phyloP scores from a whole-genome alignment of 1,139 yeast species.

The Pichia kudriavzevii region DNA sequence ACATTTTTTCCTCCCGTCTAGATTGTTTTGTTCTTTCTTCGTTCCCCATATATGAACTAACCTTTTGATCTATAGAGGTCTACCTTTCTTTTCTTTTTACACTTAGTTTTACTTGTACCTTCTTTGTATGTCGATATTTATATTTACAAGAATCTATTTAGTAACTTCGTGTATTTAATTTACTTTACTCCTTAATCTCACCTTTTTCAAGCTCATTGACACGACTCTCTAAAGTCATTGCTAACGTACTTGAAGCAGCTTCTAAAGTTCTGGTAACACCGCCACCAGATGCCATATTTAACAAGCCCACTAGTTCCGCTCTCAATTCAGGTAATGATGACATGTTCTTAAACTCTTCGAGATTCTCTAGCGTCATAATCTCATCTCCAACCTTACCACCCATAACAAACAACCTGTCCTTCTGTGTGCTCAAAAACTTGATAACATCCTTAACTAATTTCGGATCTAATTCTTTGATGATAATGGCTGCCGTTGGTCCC shows the following conservation, averaged over 20 bases:
- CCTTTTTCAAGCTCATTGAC: slow-evolving; percentile 23
- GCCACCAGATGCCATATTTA: slow-evolving; percentile 80
- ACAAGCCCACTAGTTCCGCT: slow-evolving; percentile 76
- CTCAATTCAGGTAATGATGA: slow-evolving; percentile 69
- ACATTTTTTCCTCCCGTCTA: too few relatives aligned
- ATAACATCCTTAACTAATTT: slow-evolving; percentile 51
- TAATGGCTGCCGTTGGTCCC: slow-evolving; percentile 85
- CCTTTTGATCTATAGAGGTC: too few relatives aligned
- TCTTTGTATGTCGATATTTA: too few relatives aligned
- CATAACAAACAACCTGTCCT: slow-evolving; percentile 68
- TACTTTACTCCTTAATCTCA: slow-evolving; percentile 5
- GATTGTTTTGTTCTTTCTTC: too few relatives aligned
- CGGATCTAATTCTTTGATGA: slow-evolving; percentile 68
- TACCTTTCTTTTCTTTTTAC: too few relatives aligned
- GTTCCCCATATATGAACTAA: too few relatives aligned
- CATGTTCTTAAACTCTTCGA: slow-evolving; percentile 61
- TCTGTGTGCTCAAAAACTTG: slow-evolving; percentile 52
- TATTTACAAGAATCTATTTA: too few relatives aligned
- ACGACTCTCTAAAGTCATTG: slow-evolving; percentile 49
- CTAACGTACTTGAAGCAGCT: slow-evolving; percentile 55
- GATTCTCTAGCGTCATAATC: slow-evolving; percentile 44
- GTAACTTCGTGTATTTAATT: not conserved
- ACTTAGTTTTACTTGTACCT: too few relatives aligned
- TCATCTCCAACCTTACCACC: slow-evolving; percentile 68
- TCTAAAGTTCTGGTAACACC: slow-evolving; percentile 80